Percentiles rank a stretch among this genome's conserved stretches.
Conservation (phyloP, 192 early-diverging fungal genomes). For the Backusella tuberculispora region DNA sequence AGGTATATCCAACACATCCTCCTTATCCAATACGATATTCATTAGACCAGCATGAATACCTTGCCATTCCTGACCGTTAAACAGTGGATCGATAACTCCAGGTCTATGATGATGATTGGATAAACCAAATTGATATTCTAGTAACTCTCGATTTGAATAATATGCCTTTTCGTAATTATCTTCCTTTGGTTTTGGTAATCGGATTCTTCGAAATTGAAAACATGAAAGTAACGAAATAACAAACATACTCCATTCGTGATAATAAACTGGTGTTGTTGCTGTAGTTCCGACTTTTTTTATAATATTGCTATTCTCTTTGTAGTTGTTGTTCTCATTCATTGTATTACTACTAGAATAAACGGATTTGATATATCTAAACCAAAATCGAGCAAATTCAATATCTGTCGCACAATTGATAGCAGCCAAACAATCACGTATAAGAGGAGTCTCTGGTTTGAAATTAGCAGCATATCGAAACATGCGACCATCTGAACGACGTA, state of each 20-base stretch:
- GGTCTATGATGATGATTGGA: background rate
- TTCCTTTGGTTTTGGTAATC: background rate
- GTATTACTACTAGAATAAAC: background rate
- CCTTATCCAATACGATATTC: background rate
- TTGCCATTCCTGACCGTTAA: background rate
- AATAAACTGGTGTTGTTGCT: background rate
- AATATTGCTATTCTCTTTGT: background rate
- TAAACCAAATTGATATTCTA: background rate
- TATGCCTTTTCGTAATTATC: background rate
- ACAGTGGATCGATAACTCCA: background rate
- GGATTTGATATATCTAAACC: conserved; percentile 6
- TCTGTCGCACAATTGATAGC: conserved; percentile 20
- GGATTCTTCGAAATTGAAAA: background rate
- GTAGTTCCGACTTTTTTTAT: background rate
- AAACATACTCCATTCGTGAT: conserved; percentile 24
- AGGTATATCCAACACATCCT: background rate
- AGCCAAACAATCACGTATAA: conserved; percentile 16
- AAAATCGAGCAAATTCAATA: background rate
- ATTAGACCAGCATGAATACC: background rate
- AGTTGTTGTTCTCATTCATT: background rate
- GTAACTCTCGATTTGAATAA: background rate
- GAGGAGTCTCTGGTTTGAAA: background rate
- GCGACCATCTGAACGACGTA: background rate
- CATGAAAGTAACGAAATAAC: background rate
- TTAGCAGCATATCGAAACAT: background rate